A percentile compares a stretch with the other conserved stretches of the same genome.
phyloP scores from a whole-genome alignment of 2,329 filamentous ascomycete genomes.

The Sporothrix pseudoabietina region DNA sequence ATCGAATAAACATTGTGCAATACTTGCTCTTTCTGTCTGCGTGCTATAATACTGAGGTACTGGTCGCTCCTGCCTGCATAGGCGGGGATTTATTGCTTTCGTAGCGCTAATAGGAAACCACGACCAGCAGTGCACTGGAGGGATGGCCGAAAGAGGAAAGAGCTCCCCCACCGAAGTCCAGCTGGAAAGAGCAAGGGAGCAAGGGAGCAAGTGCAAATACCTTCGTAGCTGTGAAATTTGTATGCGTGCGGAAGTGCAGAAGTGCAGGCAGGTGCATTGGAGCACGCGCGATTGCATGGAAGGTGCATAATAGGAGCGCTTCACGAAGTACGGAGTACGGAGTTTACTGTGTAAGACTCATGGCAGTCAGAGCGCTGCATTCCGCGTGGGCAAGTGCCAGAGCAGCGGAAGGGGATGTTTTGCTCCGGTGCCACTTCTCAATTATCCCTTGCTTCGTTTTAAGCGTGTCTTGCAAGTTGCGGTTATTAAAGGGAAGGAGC shows the following conservation, averaged over 20 bases:
- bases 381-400: background rate
- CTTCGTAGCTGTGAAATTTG: background rate
- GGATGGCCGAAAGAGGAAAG: conserved; percentile 26
- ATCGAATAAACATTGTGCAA: background rate
- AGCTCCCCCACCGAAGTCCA: conserved; percentile 11
- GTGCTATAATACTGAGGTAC: background rate
- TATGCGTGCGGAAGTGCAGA: background rate
- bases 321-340: too few relatives aligned
- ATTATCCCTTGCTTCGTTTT: background rate
- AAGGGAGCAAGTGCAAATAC: background rate
- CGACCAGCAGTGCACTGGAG: background rate
- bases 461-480: background rate
- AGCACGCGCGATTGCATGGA: background rate
- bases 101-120: background rate
- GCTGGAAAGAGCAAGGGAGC: background rate
- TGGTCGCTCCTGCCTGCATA: background rate
- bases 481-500: background rate
- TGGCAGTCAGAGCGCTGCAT: background rate
- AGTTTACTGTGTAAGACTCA: background rate
- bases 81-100: background rate
- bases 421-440: background rate
- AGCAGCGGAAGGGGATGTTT: background rate
- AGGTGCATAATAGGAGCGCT: background rate
- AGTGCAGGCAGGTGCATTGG: background rate
- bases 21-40: background rate